Evolutionary conservation across 768 basidiomycete genomes (phyloP), one percentile per base, ranked within the genome.

Genomic region (Amanita molliuscula): DNA sequence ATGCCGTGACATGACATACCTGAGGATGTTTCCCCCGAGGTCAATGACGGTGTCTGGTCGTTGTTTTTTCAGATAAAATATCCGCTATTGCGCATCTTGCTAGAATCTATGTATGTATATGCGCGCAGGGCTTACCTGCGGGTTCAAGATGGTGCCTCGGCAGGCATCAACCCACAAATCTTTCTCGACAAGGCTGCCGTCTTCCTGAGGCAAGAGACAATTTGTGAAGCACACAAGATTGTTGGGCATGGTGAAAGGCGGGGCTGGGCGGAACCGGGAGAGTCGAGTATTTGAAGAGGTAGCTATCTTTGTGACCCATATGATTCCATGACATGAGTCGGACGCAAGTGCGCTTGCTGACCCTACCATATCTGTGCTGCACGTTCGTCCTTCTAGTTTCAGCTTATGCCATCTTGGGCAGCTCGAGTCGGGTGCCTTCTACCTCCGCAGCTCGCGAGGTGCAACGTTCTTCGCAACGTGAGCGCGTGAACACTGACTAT

Each of bases 201-300:
- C 88, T 61, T 92, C 88, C 49, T 74, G 76, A 1, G 85, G 81
- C 21, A 94, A 71, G 50, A 85, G 64, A 57, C 90, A 90, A 65
- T 93, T 92, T 34, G 90, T 92, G 67, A 93, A 90, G 66, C 90
- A 88, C 45, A 90, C 67, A 21, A 92, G 73, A 41, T 77, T 78
- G 64, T 89, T 88, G 3, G 68, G 37, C 46, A 74, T 70, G 52
- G 68, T 59, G 72, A 73, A 75, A 36, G 57, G 35, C 38, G 29
- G 42, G 48, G 44, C n/a, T 7, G 53, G 40, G 35, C 41, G 36
- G 34, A 11, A 13, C 25, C 23, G 29, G 29, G 26, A 6, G 13
- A 3, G 35, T 3, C 11, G 8, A 23, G 28, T 46, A 52, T 52
- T 51, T 51, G 43, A 44, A 37, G 42, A 23, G 18, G 13, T n/a